Evolutionary conservation across 352 stramenopile species (phyloP), one percentile per base, ranked within the genome.

Genomic region (Phytophthora chlamydospora): DNA sequence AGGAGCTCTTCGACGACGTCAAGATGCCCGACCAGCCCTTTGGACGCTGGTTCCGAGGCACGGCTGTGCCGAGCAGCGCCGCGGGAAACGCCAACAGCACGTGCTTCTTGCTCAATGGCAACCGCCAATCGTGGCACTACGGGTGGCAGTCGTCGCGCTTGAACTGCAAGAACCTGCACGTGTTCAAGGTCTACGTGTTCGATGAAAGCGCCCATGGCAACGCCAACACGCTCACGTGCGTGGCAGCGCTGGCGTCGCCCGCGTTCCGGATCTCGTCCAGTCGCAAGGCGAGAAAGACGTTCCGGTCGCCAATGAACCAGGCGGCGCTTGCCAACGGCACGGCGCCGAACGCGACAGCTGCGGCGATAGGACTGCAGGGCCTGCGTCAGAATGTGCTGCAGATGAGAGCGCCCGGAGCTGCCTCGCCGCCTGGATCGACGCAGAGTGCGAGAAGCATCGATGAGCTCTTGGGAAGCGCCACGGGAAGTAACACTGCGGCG

Each of bases 61-160:
- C 73, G 4, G 48, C 70, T 6, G 71, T 91, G 16, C 71, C 76
- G 4, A 58, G 63, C 50, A 31, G 27, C 27, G 27, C 27, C 27
- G 27, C 24, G 24, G n/a, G 42, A 14, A 21, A 54, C 7, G 12
- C 40, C 24, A 42, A 58, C 47, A 58, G 66, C 24, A 71, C 66
- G 17, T 77, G 76, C 50, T 94, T 94, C 64, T 62, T 91, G 44
- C 70, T 94, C 48, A 94, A 94, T 61, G 85, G 85, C 32, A 91
- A 94, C 63, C 85, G 85, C 38, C 83, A 91, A 64, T 94, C 83
- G 46, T 94, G 85, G 85, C 85, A 94, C 64, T 94, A 94, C 50
- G 85, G 85, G 12, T 94, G 85, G 85, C 83, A 90, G 47, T 94
- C 85, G 4, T 94, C 85, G 24, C 74, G 85, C 1, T 75, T 94